Evolutionary conservation across 2,329 filamentous ascomycete species (phyloP).

Genomic region (Fusarium sp.): DNA sequence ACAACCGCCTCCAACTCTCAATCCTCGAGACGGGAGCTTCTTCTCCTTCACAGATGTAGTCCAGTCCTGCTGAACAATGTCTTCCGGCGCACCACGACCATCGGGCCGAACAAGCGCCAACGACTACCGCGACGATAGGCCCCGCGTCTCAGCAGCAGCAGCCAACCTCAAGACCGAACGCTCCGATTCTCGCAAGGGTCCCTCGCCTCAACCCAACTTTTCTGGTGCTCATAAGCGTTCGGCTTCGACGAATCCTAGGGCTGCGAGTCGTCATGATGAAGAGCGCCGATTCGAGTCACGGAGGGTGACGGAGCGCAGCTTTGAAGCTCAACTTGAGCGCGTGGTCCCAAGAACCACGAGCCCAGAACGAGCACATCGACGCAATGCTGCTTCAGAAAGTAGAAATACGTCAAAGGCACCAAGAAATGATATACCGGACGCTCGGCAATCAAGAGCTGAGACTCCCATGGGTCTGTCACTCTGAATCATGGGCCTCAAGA

Average conservation of each 20-base stretch:
- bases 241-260: conserved; percentile 67
- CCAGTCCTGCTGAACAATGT: conserved; percentile 54
- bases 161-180: conserved; percentile 48
- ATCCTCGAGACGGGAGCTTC: conserved; percentile 7
- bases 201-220: conserved; percentile 51
- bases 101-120: conserved; percentile 59
- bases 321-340: conserved; percentile 72
- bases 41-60: conserved; percentile 50
- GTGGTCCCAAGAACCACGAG: conserved; percentile 69
- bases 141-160: conserved; percentile 49
- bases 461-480: conserved; percentile 59
- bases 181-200: conserved; percentile 53
- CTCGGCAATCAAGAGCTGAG: conserved; percentile 58
- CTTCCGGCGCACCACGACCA: conserved; percentile 56
- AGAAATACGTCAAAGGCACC: conserved; percentile 53
- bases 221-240: conserved; percentile 65
- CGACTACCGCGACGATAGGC: conserved; percentile 51
- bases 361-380: conserved; percentile 65
- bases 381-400: conserved; percentile 52
- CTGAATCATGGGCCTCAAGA: not conserved
- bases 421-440: conserved; percentile 58
- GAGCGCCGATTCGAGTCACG: conserved; percentile 63
- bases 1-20: not conserved
- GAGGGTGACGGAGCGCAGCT: conserved; percentile 65
- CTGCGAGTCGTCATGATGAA: conserved; percentile 58